Conservation (phyloP, 768 basidiomycete species). For the Roridomyces roridus region DNA sequence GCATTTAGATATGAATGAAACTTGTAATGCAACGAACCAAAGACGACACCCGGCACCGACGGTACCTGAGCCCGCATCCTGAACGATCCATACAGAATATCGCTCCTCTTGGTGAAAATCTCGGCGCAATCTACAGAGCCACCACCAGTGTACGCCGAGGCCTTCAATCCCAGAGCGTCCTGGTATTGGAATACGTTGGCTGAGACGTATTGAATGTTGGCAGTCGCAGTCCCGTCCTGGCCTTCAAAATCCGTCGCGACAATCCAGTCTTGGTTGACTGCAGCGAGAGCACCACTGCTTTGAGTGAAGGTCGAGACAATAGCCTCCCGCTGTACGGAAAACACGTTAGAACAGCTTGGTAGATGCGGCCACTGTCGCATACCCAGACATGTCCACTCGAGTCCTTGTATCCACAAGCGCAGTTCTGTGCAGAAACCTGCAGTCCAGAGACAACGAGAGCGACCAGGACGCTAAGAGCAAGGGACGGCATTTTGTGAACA, state of each 20-base stretch:
- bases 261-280: slow-evolving; percentile 19
- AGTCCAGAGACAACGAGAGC: background rate
- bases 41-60: slow-evolving; percentile 21
- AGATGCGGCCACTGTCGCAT: background rate
- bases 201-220: slow-evolving; percentile 19
- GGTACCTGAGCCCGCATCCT: slow-evolving; percentile 25
- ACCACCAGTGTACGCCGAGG: slow-evolving; percentile 14
- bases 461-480: slow-evolving; percentile 1
- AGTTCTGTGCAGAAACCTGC: slow-evolving; percentile 14
- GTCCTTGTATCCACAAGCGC: slow-evolving; percentile 24
- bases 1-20: too few relatives aligned
- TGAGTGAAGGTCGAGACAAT: slow-evolving; percentile 22
- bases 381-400: slow-evolving; percentile 23
- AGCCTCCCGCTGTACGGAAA: slow-evolving; percentile 12
- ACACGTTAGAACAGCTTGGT: background rate
- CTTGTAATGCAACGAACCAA: too few relatives aligned
- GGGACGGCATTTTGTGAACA: slow-evolving; percentile 6
- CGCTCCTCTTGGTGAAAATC: slow-evolving; percentile 21
- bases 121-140: slow-evolving; percentile 18
- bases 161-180: slow-evolving; percentile 19
- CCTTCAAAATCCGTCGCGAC: slow-evolving; percentile 15
- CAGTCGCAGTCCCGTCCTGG: slow-evolving; percentile 10
- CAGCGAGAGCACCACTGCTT: slow-evolving; percentile 16
- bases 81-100: slow-evolving; percentile 22
- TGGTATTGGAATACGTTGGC: slow-evolving; percentile 16